phyloP scores from a whole-genome alignment of 257 asterid species.

The Scutellaria barbata region DNA sequence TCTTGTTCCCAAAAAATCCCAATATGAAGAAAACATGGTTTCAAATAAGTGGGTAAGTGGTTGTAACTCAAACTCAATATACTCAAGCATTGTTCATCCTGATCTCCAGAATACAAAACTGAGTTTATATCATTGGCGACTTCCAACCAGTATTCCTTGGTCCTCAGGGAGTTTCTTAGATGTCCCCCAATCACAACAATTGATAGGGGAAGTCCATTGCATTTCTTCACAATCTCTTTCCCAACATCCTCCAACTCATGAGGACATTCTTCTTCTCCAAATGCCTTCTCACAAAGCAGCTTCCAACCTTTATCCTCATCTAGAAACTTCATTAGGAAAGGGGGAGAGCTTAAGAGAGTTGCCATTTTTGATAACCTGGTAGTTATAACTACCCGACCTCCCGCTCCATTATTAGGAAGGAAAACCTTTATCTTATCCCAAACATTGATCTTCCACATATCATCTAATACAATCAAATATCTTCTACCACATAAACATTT shows the following conservation, averaged over 20 bases:
- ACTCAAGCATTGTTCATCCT: background rate
- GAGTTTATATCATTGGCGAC: background rate
- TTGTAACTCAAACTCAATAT: constrained; percentile 16
- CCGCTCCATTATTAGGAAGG: too few relatives aligned
- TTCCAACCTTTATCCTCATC: background rate
- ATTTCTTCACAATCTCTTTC: background rate
- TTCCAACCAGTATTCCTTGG: background rate
- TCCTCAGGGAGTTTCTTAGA: constrained; percentile 3
- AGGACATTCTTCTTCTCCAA: background rate
- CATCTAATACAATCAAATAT: too few relatives aligned
- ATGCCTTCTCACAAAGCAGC: background rate
- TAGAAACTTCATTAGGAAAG: background rate
- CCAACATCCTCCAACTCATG: background rate
- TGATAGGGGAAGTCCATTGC: constrained; percentile 11
- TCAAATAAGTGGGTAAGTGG: constrained; percentile 22
- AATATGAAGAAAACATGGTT: constrained; percentile 32
- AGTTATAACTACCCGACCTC: too few relatives aligned
- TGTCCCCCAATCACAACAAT: constrained; percentile 12
- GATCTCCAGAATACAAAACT: background rate
- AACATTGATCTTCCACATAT: too few relatives aligned
- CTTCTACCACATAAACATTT: too few relatives aligned
- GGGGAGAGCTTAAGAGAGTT: too few relatives aligned
- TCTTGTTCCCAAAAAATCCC: constrained; percentile 7
- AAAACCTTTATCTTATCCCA: too few relatives aligned
- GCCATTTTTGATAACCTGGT: too few relatives aligned